Conservation (phyloP, 257 asterid species). For the Mitragyna speciosa region DNA sequence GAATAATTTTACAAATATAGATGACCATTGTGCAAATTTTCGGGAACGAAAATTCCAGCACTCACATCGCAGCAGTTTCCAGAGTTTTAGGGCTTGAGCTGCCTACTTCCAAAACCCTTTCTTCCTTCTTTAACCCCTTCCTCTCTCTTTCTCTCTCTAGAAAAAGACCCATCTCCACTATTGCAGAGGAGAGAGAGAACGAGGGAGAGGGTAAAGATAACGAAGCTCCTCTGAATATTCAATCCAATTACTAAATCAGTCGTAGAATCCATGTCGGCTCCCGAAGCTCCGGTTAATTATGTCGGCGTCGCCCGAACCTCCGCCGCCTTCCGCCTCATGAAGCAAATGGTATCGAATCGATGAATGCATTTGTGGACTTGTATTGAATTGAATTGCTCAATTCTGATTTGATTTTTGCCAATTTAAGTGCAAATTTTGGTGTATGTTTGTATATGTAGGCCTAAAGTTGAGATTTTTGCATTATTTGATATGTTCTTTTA, state of each 20-base stretch:
- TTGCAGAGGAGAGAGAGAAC: neutral
- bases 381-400: neutral
- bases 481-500: neutral
- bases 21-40: neutral
- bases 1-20: too few species aligned
- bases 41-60: neutral
- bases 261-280: slow-evolving; percentile 54
- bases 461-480: neutral
- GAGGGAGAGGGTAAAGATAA: neutral
- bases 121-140: neutral
- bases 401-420: neutral
- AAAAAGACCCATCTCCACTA: neutral
- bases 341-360: slow-evolving; percentile 67
- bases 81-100: slow-evolving; percentile 2
- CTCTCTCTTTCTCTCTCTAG: neutral
- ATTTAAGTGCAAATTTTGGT: neutral
- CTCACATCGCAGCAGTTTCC: neutral
- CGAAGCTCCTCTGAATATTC: neutral
- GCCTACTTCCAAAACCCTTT: slow-evolving; percentile 13
- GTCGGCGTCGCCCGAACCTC: slow-evolving; percentile 84
- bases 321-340: slow-evolving; percentile 99
- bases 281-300: slow-evolving; percentile 87
- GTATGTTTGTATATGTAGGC: neutral
- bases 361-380: neutral
- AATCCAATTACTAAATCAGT: neutral